These are phyloP conservation scores for Urostyla sp. DNA, from an alignment of 73 alveolate species.

Conservation along the genomic window DNA sequence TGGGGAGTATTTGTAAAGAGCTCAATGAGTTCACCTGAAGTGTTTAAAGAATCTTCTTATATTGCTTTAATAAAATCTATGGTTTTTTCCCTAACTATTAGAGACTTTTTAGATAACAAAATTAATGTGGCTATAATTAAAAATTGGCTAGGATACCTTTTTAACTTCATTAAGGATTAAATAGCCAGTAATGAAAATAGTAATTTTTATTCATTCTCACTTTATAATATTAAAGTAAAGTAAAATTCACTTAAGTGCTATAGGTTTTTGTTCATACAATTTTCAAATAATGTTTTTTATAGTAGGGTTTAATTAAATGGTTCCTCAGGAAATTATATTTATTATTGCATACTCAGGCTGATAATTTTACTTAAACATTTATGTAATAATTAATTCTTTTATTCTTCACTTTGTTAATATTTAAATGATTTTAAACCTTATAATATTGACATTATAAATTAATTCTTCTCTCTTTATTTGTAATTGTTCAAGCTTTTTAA, in stretches of 20 bases:
- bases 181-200: neutral
- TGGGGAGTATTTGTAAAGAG: constrained; percentile 39
- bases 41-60: neutral
- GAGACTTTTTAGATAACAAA: neutral
- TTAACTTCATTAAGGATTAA: neutral
- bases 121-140: neutral
- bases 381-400: no score
- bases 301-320: no score
- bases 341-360: neutral
- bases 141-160: neutral
- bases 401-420: no score
- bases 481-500: no score
- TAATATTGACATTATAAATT: no score
- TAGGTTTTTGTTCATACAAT: neutral
- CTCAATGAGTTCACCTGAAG: neutral
- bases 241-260: neutral
- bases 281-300: no score
- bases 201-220: neutral
- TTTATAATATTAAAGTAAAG: neutral
- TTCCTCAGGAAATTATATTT: neutral
- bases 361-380: no score
- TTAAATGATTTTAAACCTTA: no score
- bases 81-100: constrained; percentile 6
- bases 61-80: neutral
- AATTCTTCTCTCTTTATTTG: no score